These are phyloP conservation scores for Sicyos baderoa DNA, from an alignment of 306 rosid species.

Conservation along the genomic window DNA sequence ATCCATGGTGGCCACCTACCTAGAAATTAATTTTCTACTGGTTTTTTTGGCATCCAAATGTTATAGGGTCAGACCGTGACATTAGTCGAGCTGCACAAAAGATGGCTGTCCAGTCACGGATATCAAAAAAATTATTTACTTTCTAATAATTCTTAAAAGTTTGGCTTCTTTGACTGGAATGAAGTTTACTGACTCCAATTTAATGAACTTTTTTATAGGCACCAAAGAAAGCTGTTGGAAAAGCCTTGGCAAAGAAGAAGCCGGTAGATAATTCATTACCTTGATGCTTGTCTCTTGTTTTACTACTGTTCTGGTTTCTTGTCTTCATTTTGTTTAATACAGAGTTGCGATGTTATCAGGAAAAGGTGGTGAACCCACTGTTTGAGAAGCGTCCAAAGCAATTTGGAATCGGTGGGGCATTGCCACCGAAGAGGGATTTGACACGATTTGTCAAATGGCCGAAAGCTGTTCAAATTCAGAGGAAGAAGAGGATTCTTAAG, in stretches of 20 bases:
- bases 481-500: slow-evolving; percentile 61
- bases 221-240: slow-evolving; percentile 37
- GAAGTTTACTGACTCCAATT: background rate
- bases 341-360: slow-evolving; percentile 8
- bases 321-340: background rate
- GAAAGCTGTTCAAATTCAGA: slow-evolving; percentile 45
- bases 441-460: slow-evolving; percentile 61
- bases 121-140: no score
- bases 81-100: no score
- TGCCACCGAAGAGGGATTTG: slow-evolving; percentile 60
- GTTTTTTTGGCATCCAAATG: no score
- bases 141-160: no score
- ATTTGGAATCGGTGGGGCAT: slow-evolving; percentile 58
- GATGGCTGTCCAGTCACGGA: no score
- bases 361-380: slow-evolving; percentile 47
- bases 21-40: no score
- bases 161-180: background rate
- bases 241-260: slow-evolving; percentile 34
- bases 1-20: no score
- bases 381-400: slow-evolving; percentile 64
- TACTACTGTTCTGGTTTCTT: background rate
- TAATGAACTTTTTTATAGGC: slow-evolving; percentile 17
- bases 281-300: background rate
- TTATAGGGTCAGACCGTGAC: no score
- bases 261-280: slow-evolving; percentile 15